Evolutionary conservation across 352 stramenopile genomes (phyloP), one percentile per base, ranked within the genome.

Genomic region (Globisporangium perplexum): DNA sequence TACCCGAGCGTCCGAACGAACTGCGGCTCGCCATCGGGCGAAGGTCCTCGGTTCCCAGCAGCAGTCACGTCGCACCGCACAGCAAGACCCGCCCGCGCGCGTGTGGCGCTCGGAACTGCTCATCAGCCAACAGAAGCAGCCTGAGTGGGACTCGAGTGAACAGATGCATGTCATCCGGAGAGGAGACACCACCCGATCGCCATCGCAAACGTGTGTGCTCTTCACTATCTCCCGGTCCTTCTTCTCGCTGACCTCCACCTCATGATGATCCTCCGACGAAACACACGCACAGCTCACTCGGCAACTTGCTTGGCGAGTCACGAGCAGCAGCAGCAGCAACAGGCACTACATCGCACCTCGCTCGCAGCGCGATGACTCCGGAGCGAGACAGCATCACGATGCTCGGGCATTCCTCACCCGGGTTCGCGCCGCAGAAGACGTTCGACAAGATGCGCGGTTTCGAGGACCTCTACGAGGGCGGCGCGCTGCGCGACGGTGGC

Each of bases 401-500:
- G 33, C 49, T 62, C 1, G 56, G 56, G 7, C 47, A 22, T 14
- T 18, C 18, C 8, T 30, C 45, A 7, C 24, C 20, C 4, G 31
- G 12, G 15, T 17, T 7, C 31, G 52, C 48, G 50, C 56, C 56
- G 20, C n/a, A 42, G 15, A 62, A 62, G 30, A 31, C 22, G n/a
- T 50, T 49, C 31, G 48, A 43, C 14, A 58, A 63, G 50, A 57
- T 58, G 50, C 30, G 15, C 26, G 56, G 26, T 14, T 24, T 53
- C 20, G 43, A 58, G 24, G 66, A 77, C 24, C 22, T 48, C 7
- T 49, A 65, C 22, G 69, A 75, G 15, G 68, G 69, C 20, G 72
- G 72, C 20, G 72, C 72, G 2, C 50, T 82, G 17, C 72, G 69
- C 35, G 52, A 62, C 22, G 72, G 72, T 38, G 70, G 65, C 24